These are phyloP conservation scores for Alternaria longipes DNA, from an alignment of 2,329 filamentous ascomycete species.

Conservation along the genomic window DNA sequence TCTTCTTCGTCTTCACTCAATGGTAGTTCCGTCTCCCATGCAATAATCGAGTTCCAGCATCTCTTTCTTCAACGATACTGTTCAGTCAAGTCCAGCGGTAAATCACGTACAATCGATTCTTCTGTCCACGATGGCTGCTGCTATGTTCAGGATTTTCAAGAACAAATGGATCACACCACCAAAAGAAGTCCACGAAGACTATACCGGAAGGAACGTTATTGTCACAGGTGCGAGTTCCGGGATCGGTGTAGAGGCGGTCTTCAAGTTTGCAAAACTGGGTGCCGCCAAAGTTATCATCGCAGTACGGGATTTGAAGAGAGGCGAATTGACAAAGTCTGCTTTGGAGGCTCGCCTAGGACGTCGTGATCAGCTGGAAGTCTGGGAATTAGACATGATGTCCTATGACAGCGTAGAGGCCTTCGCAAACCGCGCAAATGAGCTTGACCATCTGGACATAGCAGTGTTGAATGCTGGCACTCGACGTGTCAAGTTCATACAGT, in stretches of 20 bases:
- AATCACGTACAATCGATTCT: conserved; percentile 40
- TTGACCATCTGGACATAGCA: conserved; percentile 50
- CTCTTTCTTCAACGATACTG: background rate
- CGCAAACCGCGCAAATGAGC: conserved; percentile 35
- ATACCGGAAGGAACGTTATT: conserved; percentile 54
- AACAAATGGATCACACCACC: conserved; percentile 49
- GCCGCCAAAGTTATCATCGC: conserved; percentile 52
- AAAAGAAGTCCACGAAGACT: conserved; percentile 43
- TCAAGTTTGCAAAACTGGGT: conserved; percentile 50
- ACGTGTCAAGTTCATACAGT: conserved; percentile 32
- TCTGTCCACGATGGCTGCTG: conserved; percentile 30
- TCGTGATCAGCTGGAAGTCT: conserved; percentile 46
- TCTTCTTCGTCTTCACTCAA: background rate
- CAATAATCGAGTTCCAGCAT: background rate
- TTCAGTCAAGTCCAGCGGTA: background rate
- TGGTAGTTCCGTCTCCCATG: background rate
- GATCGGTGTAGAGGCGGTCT: conserved; percentile 50
- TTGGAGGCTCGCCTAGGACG: conserved; percentile 40
- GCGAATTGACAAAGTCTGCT: conserved; percentile 42
- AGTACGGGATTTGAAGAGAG: conserved; percentile 49
- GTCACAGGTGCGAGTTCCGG: conserved; percentile 56
- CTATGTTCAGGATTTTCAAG: conserved; percentile 37
- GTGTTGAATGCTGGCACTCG: conserved; percentile 54
- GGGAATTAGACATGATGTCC: conserved; percentile 50
- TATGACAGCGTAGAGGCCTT: conserved; percentile 48